phyloP scores from a whole-genome alignment of 768 basidiomycete species.

The Suillus luteus region DNA sequence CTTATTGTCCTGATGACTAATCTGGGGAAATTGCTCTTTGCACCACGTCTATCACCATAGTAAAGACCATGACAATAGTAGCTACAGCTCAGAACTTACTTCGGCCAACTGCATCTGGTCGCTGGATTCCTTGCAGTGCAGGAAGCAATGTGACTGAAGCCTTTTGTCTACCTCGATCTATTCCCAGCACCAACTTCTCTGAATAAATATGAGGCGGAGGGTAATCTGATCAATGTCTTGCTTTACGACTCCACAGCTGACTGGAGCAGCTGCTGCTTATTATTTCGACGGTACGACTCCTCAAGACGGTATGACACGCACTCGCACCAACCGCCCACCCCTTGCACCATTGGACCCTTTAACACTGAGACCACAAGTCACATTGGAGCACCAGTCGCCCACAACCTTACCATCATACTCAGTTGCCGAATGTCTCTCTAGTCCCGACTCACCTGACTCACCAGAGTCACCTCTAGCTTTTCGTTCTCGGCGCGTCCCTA shows the following conservation, averaged over 20 bases:
- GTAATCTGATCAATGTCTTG: slow-evolving; percentile 3
- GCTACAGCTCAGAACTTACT: background rate
- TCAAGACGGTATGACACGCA: slow-evolving; percentile 10
- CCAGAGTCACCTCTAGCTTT: background rate
- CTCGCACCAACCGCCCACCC: background rate
- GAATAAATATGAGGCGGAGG: slow-evolving; percentile 6
- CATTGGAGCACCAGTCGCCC: background rate
- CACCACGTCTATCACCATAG: slow-evolving; percentile 10
- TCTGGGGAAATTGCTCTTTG: background rate
- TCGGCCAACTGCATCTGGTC: background rate
- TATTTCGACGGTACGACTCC: background rate
- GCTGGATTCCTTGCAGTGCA: background rate
- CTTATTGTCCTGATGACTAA: background rate
- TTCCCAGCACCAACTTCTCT: slow-evolving; percentile 10
- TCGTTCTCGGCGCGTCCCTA: background rate
- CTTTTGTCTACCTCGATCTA: slow-evolving; percentile 11
- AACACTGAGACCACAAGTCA: slow-evolving; percentile 5
- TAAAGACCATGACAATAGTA: slow-evolving; percentile 9
- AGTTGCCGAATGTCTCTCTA: background rate
- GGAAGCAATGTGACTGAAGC: background rate
- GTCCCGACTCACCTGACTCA: background rate
- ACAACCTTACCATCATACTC: background rate
- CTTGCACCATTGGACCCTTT: slow-evolving; percentile 6
- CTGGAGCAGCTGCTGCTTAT: slow-evolving; percentile 9
- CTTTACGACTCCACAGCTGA: slow-evolving; percentile 10